Conservation (phyloP, 148 eudicot species). For the Selenicereus undatus region DNA sequence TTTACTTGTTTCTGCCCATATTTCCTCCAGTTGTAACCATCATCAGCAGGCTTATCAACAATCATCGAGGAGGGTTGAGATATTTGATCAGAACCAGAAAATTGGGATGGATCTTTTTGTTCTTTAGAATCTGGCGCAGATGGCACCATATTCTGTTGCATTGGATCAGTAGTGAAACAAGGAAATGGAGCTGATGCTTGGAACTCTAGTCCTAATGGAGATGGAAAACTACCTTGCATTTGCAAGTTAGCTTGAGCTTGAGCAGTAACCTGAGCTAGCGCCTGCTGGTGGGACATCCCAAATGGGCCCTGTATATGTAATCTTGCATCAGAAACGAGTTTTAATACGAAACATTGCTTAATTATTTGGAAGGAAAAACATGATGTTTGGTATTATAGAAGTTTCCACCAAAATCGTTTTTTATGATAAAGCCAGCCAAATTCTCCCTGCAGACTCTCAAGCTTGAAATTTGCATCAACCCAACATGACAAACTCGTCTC, state of each 20-base stretch:
- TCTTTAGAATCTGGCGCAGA: constrained; percentile 33
- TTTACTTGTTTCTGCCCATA: constrained; percentile 94
- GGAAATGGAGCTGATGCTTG: constrained; percentile 34
- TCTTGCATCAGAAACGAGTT: neutral
- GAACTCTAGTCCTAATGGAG: constrained; percentile 19
- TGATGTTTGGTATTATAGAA: neutral
- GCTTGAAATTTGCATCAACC: neutral
- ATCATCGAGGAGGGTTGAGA: constrained; percentile 39
- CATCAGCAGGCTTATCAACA: constrained; percentile 78
- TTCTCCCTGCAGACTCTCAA: neutral
- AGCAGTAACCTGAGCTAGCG: constrained; percentile 56
- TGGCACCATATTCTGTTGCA: constrained; percentile 35
- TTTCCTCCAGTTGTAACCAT: constrained; percentile 87
- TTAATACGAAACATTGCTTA: too few relatives aligned
- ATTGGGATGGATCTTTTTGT: constrained; percentile 33
- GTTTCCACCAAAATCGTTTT: neutral
- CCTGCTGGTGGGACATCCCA: constrained; percentile 74
- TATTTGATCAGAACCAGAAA: constrained; percentile 49
- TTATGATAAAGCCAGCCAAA: neutral
- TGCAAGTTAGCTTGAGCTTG: constrained; percentile 52
- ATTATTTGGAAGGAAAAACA: too few relatives aligned
- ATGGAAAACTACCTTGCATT: constrained; percentile 34
- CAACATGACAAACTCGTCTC: neutral
- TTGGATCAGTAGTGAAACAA: constrained; percentile 19
- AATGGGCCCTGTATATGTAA: constrained; percentile 45